Conservation (phyloP, 2,329 filamentous ascomycete genomes). For the Aschersonia sp. region DNA sequence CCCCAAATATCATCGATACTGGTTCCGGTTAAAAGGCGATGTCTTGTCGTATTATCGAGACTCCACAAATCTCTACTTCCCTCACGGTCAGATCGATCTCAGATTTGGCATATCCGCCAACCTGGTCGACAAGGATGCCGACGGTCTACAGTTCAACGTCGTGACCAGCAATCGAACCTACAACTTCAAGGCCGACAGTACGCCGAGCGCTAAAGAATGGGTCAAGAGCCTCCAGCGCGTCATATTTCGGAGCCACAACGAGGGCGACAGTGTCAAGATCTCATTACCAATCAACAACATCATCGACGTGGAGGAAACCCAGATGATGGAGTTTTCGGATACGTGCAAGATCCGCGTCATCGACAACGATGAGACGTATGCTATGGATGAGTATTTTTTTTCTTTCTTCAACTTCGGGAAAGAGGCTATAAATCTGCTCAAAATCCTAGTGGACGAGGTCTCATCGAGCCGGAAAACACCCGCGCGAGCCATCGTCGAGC, state of each 20-base stretch:
- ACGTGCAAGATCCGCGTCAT: slow-evolving; percentile 89
- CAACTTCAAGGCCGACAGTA: slow-evolving; percentile 78
- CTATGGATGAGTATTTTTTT: slow-evolving; percentile 97
- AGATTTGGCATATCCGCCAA: slow-evolving; percentile 82
- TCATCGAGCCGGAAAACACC: slow-evolving; percentile 22
- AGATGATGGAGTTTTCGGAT: slow-evolving; percentile 81
- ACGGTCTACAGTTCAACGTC: slow-evolving; percentile 63
- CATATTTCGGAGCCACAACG: slow-evolving; percentile 90
- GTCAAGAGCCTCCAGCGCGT: slow-evolving; percentile 86
- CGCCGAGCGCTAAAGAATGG: slow-evolving; percentile 86
- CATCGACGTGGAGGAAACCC: slow-evolving; percentile 82
- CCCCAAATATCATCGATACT: slow-evolving; percentile 77
- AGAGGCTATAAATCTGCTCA: slow-evolving; percentile 69
- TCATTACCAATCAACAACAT: slow-evolving; percentile 79
- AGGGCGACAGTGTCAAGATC: slow-evolving; percentile 94
- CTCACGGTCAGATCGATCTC: slow-evolving; percentile 80
- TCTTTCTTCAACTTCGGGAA: slow-evolving; percentile 82
- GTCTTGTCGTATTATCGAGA: slow-evolving; percentile 82
- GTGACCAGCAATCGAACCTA: slow-evolving; percentile 73
- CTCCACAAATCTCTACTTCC: slow-evolving; percentile 78
- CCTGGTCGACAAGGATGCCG: slow-evolving; percentile 62
- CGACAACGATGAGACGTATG: slow-evolving; percentile 86
- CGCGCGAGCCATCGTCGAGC: slow-evolving; percentile 8
- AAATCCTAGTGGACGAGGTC: slow-evolving; percentile 54
- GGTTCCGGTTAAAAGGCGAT: slow-evolving; percentile 86